Evolutionary conservation across 2,329 filamentous ascomycete genomes (phyloP), one percentile per base, ranked within the genome.

Genomic region (Albifimbria verrucaria): DNA sequence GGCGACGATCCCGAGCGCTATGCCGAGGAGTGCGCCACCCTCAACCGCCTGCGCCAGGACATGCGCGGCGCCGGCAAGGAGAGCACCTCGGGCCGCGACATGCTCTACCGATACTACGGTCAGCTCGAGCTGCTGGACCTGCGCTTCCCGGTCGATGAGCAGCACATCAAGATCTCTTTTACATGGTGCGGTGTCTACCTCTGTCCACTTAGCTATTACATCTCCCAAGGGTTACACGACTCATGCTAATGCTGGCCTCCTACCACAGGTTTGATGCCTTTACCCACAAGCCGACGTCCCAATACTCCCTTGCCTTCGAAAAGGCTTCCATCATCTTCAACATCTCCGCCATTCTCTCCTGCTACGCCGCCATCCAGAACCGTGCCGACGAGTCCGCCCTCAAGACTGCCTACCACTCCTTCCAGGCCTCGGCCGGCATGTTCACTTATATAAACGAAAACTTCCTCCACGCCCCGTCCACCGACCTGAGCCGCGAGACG

Each of bases 371-470:
- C 43, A 83, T 90, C 66, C 95, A 99, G 73, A 92, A 94, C 62
- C 86, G 94, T 48, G 89, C 89, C 58, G 92, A 97, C 68, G 94
- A 99, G 66, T 82, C 89, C 6, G 93, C 93, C 28, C 82, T 97
- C 68, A 99, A 99, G 76, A 93, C 92, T 15, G 91, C 94, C 18
- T 99, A 97, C 69, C 93, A 99, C 72, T 97, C 92, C 20, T 97
- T 97, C 75, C 94, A 99, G 72, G 94, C 94, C 41, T 92, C 93
- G 7, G 94, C 94, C 10, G 94, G 94, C 75, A 99, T 99, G 94
- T 99, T 97, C 72, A 97, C 93, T 50, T 99, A 99, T 66, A 99
- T 99, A 76, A 99, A 99, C 72, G 94, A 99, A 74, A 99, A 99
- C 75, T 99, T 99, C 69, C 78, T 99, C 32, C 94, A 99, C 65